A percentile compares a stretch with the other conserved stretches of the same genome.
Conservation (phyloP, 176 grass and related monocot genomes). For the Bolboschoenus planiculmis region DNA sequence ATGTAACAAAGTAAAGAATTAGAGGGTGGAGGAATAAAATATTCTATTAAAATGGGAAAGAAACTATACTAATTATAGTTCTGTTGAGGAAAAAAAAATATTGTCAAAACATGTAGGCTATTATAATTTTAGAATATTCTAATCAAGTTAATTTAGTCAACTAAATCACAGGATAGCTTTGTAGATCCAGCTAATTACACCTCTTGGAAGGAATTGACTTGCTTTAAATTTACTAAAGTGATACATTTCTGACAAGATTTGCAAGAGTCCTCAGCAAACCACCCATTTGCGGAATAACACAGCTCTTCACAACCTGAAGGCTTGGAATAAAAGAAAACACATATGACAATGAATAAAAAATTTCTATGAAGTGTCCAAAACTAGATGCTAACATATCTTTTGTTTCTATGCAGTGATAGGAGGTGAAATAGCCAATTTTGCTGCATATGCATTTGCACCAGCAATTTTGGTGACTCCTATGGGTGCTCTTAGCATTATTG, state of each 20-base stretch:
- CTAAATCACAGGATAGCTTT: background rate
- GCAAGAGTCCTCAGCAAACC: background rate
- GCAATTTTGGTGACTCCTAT: conserved; percentile 95
- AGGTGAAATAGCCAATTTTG: conserved; percentile 94
- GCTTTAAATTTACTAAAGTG: background rate
- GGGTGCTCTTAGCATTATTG: conserved; percentile 96
- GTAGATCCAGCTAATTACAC: background rate
- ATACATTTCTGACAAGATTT: background rate
- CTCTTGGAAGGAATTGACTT: background rate
- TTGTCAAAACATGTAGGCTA: background rate
- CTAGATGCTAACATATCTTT: background rate
- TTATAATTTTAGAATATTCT: conserved; percentile 8
- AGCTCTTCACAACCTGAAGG: background rate
- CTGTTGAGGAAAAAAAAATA: background rate
- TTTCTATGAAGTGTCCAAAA: background rate
- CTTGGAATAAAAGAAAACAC: background rate
- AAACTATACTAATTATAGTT: background rate
- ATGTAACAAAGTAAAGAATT: background rate
- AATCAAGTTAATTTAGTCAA: background rate
- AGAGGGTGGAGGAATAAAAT: background rate
- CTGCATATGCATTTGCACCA: conserved; percentile 94
- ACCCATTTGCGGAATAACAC: background rate
- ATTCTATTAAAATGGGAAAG: background rate
- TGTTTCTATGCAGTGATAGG: conserved; percentile 67
- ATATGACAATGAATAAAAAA: background rate